A percentile compares a stretch with the other conserved stretches of the same genome.
Conservation (phyloP, 2,329 filamentous ascomycete species). For the Fusarium globosum region DNA sequence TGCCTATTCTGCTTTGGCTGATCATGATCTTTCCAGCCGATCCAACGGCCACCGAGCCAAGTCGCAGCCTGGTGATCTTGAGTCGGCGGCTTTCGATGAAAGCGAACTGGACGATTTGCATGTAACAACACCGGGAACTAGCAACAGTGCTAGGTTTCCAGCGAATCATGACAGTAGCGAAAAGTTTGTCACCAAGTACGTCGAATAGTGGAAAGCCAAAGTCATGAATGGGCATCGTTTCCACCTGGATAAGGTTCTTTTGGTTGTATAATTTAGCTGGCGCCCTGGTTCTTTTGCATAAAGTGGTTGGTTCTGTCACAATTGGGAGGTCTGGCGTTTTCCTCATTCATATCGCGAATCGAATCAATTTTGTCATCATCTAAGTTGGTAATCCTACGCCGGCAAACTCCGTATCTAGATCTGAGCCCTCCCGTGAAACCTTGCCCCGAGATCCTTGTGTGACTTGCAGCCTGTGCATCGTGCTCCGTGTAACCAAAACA, state of each 20-base stretch:
- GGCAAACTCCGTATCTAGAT: constrained; percentile 41
- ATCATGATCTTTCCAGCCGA: constrained; percentile 50
- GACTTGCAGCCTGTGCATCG: constrained; percentile 31
- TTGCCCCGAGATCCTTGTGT: constrained; percentile 28
- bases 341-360: constrained; percentile 19
- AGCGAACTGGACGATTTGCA: constrained; percentile 72
- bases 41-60: constrained; percentile 63
- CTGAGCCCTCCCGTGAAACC: constrained; percentile 41
- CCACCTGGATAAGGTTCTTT: background rate
- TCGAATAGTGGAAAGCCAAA: constrained; percentile 9
- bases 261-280: constrained; percentile 21
- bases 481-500: constrained; percentile 27
- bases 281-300: constrained; percentile 35
- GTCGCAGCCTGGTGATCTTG: constrained; percentile 63
- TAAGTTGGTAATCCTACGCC: constrained; percentile 40
- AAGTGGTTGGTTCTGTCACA: constrained; percentile 19
- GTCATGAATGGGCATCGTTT: background rate
- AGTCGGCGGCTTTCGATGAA: constrained; percentile 74
- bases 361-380: constrained; percentile 38
- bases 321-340: constrained; percentile 36
- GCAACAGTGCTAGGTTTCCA: constrained; percentile 63
- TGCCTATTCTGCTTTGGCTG: constrained; percentile 64
- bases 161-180: constrained; percentile 62
- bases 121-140: constrained; percentile 57
- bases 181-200: constrained; percentile 49